Base-by-base conservation (phyloP, 192 early-diverging fungal species). In the Coemansia sp. region DNA sequence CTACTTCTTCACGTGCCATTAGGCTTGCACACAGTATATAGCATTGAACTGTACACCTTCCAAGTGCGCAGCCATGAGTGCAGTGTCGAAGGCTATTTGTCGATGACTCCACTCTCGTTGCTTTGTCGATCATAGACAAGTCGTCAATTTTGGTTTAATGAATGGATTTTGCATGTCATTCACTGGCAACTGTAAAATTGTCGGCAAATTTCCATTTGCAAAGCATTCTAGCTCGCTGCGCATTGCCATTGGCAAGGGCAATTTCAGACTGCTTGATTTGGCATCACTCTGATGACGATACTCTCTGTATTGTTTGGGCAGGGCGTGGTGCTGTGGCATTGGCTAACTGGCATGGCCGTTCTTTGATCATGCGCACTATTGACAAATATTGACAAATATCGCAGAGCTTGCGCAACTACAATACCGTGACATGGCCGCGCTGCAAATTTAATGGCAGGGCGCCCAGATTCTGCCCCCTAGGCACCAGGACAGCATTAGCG, bases 351-450 rank as follows among this genome's bases (percentile, higher is more conserved):
- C 48, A 26, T 52, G 11, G 2, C 48, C 11, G 48, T 14, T 14
- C 48, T 26, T 28, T 52, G 23, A 52, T 52, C 48, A 52, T 23
- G 48, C 48, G 48, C 48, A 23, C 48, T 52, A 52, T 52, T 52
- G 48, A 52, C 48, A 26, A 3, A 26, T 26, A 52, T 52, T 52
- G 48, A 52, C 48, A 26, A 3, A 26, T 26, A 52, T 52, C 26
- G 48, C 48, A 8, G 25, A 52, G 8, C 11, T 52, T 26, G 26
- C 3, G 25, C 21, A 52, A 10, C 21, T 13, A 26, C 23, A 7
- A 52, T n/a, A 28, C 8, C 9, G 9, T 26, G 3, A 12, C 9
- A 52, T 52, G 48, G 21, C 48, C 26, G 48, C 23, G 48, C 23
- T 26, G 13, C 6, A n/a, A 45, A 45, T 13, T 26, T 12, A 18